Conservation (phyloP, 257 asterid genomes). For the Nicotiana attenuata region DNA sequence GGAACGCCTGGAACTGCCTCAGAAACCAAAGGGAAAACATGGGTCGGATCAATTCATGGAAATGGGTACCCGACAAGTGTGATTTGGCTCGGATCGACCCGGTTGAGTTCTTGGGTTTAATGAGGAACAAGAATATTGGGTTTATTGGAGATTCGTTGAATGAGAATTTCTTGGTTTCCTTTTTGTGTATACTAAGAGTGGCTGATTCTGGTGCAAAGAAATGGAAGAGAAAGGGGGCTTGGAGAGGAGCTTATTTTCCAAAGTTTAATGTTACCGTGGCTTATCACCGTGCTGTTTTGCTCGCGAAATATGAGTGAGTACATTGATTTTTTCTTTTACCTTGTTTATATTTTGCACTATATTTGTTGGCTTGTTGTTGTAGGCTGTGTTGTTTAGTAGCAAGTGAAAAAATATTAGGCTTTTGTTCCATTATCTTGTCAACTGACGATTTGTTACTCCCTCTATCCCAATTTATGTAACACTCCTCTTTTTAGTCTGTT, state of each 20-base stretch:
- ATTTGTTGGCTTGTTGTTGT: not conserved
- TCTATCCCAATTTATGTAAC: too few relatives aligned
- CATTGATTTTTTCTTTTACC: not conserved
- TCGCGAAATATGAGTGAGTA: constrained; percentile 73
- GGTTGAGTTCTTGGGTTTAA: constrained; percentile 47
- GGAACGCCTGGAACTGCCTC: constrained; percentile 90
- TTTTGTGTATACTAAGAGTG: constrained; percentile 62
- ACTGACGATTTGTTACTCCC: not conserved
- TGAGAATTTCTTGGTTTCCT: constrained; percentile 76
- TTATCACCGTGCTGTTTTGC: constrained; percentile 92
- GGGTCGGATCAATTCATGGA: constrained; percentile 95
- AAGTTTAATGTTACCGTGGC: constrained; percentile 82
- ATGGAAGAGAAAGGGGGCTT: constrained; percentile 97
- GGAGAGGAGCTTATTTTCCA: constrained; percentile 95
- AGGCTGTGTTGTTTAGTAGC: not conserved
- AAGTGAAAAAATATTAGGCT: not conserved
- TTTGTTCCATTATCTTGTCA: not conserved
- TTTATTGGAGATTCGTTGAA: constrained; percentile 93
- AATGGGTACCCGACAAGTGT: constrained; percentile 73
- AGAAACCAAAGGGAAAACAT: constrained; percentile 60
- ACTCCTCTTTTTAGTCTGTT: too few relatives aligned
- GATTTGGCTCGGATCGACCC: constrained; percentile 72
- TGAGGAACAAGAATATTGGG: constrained; percentile 83
- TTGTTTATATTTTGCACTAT: not conserved
- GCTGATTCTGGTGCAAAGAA: constrained; percentile 76